These are phyloP conservation scores for Colletotrichum sp. DNA, from an alignment of 2,329 filamentous ascomycete species.

Conservation along the genomic window DNA sequence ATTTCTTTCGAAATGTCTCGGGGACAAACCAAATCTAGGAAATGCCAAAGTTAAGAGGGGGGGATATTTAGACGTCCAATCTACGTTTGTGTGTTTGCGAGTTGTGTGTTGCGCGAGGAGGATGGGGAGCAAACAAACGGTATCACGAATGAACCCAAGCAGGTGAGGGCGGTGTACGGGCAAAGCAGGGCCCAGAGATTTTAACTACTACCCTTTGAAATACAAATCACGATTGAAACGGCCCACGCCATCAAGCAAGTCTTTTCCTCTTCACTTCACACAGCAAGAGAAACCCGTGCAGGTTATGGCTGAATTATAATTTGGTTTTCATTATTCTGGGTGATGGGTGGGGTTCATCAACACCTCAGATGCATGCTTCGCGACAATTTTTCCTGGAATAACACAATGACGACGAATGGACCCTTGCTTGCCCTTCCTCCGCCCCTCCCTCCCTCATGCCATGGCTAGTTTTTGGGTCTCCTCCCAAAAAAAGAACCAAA, in stretches of 20 bases:
- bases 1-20: not conserved
- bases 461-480: not conserved
- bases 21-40: not conserved
- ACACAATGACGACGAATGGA: not conserved
- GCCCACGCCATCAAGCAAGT: not conserved
- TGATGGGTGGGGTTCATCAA: not conserved
- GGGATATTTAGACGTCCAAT: conserved; percentile 3
- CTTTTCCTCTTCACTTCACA: not conserved
- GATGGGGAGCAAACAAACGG: not conserved
- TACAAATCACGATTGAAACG: conserved; percentile 10
- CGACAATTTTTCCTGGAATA: conserved; percentile 2
- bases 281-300: not conserved
- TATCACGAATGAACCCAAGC: conserved; percentile 8
- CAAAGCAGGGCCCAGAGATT: conserved; percentile 6
- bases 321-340: conserved; percentile 8
- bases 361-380: not conserved
- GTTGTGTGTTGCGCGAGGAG: not conserved
- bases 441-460: not conserved
- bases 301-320: not conserved
- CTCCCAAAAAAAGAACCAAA: not conserved
- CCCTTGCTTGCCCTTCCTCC: not conserved
- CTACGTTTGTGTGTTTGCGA: not conserved
- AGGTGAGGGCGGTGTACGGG: not conserved
- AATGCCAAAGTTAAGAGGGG: not conserved
- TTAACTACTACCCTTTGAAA: not conserved